Evolutionary conservation across 306 rosid species (phyloP), one percentile per base, ranked within the genome.

Genomic region (Lathyrus tuberosus): DNA sequence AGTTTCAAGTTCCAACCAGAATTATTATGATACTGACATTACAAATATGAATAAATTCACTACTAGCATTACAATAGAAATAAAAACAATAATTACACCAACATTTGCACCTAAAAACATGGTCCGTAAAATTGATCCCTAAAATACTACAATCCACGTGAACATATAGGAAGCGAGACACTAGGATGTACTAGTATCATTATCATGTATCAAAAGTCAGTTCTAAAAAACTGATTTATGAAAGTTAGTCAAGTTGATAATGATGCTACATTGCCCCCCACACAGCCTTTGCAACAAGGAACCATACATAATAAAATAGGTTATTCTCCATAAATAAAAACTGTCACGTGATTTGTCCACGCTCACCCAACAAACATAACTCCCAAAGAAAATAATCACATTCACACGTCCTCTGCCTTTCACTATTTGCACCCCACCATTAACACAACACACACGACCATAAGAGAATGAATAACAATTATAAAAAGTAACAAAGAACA

Each of bases 271-370:
- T 40, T 74, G 56, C 69, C 47, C 56, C 70, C 70, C 64, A 76
- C 46, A 41, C 60, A 52, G 3, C 71, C 76, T 69, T 41, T 60
- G 31, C 67, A 43, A 4, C 33, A 62, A 69, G 78, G 62, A 62
- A 68, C 41, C 68, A 53, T 30, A 24, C 49, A 42, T 5, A 33
- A 5, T 5, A 41, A 12, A 22, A 71, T 10, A 14, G 43, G 69
- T 3, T 33, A 38, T 64, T 52, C 73, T 48, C 41, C 30, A 46
- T 43, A 49, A 49, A 51, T 40, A 69, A 46, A 37, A 78, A 35
- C 57, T 47, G 15, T 80, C 81, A 75, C 73, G 62, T 78, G 81
- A 82, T 47, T 6, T 75, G 66, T 75, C 76, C 64, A 66, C 66
- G 69, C 38, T 62, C 35, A 13, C 57, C 80, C 61, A 70, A 62